phyloP scores from a whole-genome alignment of 2,329 filamentous ascomycete species.

The Curvularia eragrostidis region DNA sequence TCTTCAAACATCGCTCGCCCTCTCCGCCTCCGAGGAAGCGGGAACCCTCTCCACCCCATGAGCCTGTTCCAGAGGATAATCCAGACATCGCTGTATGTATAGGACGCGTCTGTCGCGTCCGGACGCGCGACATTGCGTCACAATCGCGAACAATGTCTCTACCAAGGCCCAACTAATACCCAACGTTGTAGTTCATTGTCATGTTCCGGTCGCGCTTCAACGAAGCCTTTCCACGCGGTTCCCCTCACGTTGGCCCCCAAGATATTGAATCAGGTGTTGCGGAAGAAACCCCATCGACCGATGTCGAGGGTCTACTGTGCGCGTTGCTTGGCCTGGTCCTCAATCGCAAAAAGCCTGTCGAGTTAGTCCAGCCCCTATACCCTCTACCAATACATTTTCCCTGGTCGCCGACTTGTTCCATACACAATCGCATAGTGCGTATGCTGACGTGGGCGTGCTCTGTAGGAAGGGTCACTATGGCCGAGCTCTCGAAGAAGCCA shows the following conservation, averaged over 20 bases:
- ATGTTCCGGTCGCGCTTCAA: slow-evolving; percentile 96
- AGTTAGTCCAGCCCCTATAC: slow-evolving; percentile 68
- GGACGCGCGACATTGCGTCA: slow-evolving; percentile 33
- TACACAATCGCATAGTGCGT: not conserved
- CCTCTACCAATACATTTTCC: slow-evolving; percentile 10
- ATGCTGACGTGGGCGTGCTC: slow-evolving; percentile 42
- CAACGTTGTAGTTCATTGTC: slow-evolving; percentile 78
- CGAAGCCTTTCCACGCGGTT: slow-evolving; percentile 85
- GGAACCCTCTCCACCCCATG: slow-evolving; percentile 86
- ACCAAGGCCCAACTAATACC: slow-evolving; percentile 39
- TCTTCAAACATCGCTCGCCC: slow-evolving; percentile 51
- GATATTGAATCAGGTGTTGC: slow-evolving; percentile 89
- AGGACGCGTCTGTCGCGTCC: slow-evolving; percentile 49
- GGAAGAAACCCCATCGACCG: slow-evolving; percentile 78
- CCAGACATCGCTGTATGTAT: slow-evolving; percentile 86
- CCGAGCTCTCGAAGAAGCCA: slow-evolving; percentile 90
- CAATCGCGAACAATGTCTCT: slow-evolving; percentile 31
- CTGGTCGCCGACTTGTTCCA: slow-evolving; percentile 29
- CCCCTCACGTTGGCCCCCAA: slow-evolving; percentile 90
- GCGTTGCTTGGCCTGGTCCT: slow-evolving; percentile 85
- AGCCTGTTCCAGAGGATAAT: slow-evolving; percentile 89
- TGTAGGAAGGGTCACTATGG: slow-evolving; percentile 87
- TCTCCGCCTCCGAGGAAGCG: slow-evolving; percentile 70
- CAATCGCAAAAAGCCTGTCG: slow-evolving; percentile 98
- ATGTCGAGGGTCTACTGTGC: slow-evolving; percentile 87